phyloP scores from a whole-genome alignment of 2,329 filamentous ascomycete genomes.

The Parascedosporium putredinis region DNA sequence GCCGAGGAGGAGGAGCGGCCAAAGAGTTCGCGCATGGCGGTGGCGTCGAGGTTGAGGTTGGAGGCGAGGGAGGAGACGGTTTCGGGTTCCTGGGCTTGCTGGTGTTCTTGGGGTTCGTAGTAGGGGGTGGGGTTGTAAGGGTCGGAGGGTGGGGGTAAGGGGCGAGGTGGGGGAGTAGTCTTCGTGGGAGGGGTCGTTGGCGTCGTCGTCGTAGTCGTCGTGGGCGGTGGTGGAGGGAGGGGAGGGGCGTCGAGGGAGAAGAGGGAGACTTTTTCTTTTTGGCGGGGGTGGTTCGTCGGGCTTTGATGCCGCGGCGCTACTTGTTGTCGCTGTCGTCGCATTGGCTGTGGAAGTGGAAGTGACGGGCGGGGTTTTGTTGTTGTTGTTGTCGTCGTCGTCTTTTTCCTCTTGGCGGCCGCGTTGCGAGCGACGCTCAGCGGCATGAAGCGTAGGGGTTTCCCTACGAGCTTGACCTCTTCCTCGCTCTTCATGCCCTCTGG shows the following conservation, averaged over 20 bases:
- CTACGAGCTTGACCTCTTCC: slow-evolving; percentile 58
- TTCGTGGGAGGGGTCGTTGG: slow-evolving; percentile 16
- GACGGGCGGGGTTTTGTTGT: neutral
- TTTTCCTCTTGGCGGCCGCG: slow-evolving; percentile 53
- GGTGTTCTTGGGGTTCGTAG: slow-evolving; percentile 14
- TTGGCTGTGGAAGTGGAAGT: neutral
- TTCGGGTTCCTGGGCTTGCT: slow-evolving; percentile 13
- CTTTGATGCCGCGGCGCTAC: neutral
- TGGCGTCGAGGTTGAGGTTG: slow-evolving; percentile 67
- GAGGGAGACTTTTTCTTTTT: slow-evolving; percentile 48
- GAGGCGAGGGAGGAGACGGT: slow-evolving; percentile 46
- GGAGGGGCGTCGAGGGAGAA: slow-evolving; percentile 51
- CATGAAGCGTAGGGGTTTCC: slow-evolving; percentile 79
- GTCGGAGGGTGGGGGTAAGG: too few relatives aligned
- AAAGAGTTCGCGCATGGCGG: slow-evolving; percentile 74
- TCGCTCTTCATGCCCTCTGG: slow-evolving; percentile 46
- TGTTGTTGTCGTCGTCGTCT: slow-evolving; percentile 12
- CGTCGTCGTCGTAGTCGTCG: slow-evolving; percentile 2
- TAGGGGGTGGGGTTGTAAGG: slow-evolving; percentile 48
- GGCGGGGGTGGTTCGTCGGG: neutral
- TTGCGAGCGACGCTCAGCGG: slow-evolving; percentile 77
- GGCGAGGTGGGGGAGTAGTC: too few relatives aligned
- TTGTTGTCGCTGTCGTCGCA: neutral
- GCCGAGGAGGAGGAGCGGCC: slow-evolving; percentile 61
- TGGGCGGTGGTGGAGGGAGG: slow-evolving; percentile 10